phyloP scores from a whole-genome alignment of 345 rosid species.

The Syzygium aromaticum region DNA sequence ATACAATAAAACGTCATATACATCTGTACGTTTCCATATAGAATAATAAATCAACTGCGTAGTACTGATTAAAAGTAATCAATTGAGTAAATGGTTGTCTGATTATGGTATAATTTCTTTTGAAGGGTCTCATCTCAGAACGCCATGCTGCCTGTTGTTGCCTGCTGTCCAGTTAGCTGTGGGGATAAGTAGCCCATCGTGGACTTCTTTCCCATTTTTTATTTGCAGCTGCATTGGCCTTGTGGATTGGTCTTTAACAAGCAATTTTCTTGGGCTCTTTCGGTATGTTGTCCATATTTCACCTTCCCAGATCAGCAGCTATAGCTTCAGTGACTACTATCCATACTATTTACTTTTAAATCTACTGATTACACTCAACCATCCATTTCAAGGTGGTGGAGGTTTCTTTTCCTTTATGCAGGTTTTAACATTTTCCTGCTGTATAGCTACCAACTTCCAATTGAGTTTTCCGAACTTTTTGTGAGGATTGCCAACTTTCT shows the following conservation, averaged over 20 bases:
- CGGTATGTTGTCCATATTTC: conserved; percentile 15
- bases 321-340: not conserved
- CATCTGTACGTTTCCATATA: not conserved
- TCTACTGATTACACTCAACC: conserved; percentile 3
- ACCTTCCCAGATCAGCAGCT: not conserved
- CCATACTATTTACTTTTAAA: not conserved
- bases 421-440: conserved; percentile 37
- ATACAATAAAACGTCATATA: not conserved
- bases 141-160: conserved; percentile 33
- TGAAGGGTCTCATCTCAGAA: conserved; percentile 44
- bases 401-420: conserved; percentile 34
- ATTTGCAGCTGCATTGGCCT: conserved; percentile 43
- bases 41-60: not conserved
- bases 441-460: conserved; percentile 38
- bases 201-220: conserved; percentile 52
- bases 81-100: not conserved
- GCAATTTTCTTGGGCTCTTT: conserved; percentile 44
- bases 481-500: conserved; percentile 19
- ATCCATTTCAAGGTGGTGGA: conserved; percentile 41
- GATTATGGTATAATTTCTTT: conserved; percentile 6
- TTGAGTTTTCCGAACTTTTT: conserved; percentile 18
- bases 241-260: conserved; percentile 44
- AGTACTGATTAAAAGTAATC: not conserved
- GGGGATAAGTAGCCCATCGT: conserved; percentile 49
- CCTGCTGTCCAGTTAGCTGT: conserved; percentile 37